Conservation (phyloP, 2,329 filamentous ascomycete genomes). For the Coniochaeta ligniaria region DNA sequence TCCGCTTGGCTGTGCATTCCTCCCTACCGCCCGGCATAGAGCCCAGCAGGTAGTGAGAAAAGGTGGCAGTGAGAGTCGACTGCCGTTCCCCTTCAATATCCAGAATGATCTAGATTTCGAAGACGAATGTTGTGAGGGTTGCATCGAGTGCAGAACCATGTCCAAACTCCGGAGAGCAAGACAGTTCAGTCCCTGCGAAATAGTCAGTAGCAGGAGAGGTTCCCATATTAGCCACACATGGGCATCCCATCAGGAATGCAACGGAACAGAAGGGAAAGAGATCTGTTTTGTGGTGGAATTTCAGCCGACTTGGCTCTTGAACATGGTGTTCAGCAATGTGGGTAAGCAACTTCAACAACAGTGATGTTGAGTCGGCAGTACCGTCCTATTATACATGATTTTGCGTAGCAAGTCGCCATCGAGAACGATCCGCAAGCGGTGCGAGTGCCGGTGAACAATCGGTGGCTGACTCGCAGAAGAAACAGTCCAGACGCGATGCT, state of each 20-base stretch:
- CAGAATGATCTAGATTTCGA: slow-evolving; percentile 1
- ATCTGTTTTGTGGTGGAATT: neutral
- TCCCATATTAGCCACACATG: neutral
- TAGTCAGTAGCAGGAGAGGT: neutral
- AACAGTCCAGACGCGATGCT: neutral
- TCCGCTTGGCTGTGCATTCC: slow-evolving; percentile 18
- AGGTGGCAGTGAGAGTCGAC: slow-evolving; percentile 19
- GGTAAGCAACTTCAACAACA: neutral
- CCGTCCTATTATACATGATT: neutral
- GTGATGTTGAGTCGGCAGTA: neutral
- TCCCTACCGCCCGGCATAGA: slow-evolving; percentile 42
- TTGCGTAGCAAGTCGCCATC: neutral
- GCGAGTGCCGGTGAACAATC: neutral
- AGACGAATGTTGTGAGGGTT: neutral
- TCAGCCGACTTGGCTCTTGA: neutral
- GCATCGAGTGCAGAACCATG: neutral
- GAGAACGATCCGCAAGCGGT: neutral
- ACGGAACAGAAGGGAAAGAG: neutral
- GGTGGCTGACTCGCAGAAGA: neutral
- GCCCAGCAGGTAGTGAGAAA: slow-evolving; percentile 47
- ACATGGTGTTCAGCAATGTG: neutral
- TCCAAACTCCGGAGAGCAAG: neutral
- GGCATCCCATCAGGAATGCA: neutral
- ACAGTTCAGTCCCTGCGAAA: neutral
- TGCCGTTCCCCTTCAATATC: slow-evolving; percentile 3